Base-by-base conservation (phyloP, 2,329 filamentous ascomycete species). In the Trichoderma sp. region DNA sequence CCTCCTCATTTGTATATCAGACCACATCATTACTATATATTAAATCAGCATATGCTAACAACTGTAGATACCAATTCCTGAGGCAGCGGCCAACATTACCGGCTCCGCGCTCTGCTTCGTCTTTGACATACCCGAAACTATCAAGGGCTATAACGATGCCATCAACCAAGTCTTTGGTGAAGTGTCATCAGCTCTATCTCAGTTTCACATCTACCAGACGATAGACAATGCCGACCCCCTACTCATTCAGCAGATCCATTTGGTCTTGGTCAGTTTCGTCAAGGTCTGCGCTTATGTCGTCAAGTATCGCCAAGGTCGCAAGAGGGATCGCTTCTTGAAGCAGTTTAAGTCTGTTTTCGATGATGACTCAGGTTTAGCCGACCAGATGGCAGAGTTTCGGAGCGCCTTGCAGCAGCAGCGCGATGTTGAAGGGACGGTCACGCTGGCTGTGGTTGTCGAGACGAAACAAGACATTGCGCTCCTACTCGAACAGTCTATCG, bases 261-360 rank as follows among this genome's bases (percentile, higher is more conserved):
- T 47, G 17, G 61, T 64, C 13, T 28, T 64, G 23, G 26, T 47
- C 17, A 64, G 39, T 36, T 64, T 64, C 39, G 61, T 64, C 36
- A 64, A 64, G 17, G 61, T 64, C 15, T 64, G 61, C 36, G 61
- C 61, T 17, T 47, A 64, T 64, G 61, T 64, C 5, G 61, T 64
- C 36, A 64, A 64, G 5, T 64, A 64, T 8, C 61, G 61, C 36
- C 61, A 64, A 12, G 36, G 61, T 12, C 61, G 61, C 26, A 43
- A 30, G 15, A 39, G 61, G 8, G 61, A 64, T 39, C 61, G 61
- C 36, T 13, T 64, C 15, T 6, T 64, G 15, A 26, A 32, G 17
- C 61, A 64, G 36, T n/a, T 64, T 36, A 64, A 64, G 39, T 64
- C 61, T 17, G 28, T 64, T 13, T 64, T 64, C 7, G 61, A 64